Conservation (phyloP, 495 filamentous ascomycete species). For the Elasticomyces elasticus region DNA sequence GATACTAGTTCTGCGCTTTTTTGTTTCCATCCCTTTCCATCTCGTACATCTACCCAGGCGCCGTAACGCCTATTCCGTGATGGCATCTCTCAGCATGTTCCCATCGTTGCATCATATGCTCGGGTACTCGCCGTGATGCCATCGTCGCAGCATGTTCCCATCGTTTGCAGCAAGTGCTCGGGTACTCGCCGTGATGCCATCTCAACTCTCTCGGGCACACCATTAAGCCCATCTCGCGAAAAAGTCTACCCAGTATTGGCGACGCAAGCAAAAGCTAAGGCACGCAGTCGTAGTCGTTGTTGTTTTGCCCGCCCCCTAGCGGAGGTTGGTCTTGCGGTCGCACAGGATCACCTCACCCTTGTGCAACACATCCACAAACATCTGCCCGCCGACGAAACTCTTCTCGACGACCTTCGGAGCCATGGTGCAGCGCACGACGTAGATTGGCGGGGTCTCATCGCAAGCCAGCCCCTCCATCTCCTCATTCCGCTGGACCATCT, state of each 20-base stretch:
- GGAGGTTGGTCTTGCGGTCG: conserved; percentile 3
- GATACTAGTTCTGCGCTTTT: no score
- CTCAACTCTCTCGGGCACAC: not conserved
- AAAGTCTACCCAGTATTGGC: not conserved
- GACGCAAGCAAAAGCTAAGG: not conserved
- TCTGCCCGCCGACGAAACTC: not conserved
- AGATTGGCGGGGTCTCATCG: conserved; percentile 4
- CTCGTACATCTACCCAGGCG: not conserved
- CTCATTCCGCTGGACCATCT: conserved; percentile 13
- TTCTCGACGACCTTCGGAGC: conserved; percentile 8
- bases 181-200: no score
- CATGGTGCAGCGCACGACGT: conserved; percentile 2
- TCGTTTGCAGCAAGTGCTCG: no score
- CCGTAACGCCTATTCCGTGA: not conserved
- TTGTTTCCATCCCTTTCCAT: no score
- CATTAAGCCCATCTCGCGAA: not conserved
- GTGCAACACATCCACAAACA: not conserved
- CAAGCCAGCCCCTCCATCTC: conserved; percentile 4
- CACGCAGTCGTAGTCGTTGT: not conserved
- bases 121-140: no score
- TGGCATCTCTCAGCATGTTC: not conserved
- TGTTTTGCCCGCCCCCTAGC: not conserved
- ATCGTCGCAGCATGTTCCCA: no score
- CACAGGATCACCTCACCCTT: conserved; percentile 11
- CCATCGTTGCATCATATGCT: not conserved